Conservation (phyloP, 768 basidiomycete genomes). For the Pulveroboletus ravenelii region DNA sequence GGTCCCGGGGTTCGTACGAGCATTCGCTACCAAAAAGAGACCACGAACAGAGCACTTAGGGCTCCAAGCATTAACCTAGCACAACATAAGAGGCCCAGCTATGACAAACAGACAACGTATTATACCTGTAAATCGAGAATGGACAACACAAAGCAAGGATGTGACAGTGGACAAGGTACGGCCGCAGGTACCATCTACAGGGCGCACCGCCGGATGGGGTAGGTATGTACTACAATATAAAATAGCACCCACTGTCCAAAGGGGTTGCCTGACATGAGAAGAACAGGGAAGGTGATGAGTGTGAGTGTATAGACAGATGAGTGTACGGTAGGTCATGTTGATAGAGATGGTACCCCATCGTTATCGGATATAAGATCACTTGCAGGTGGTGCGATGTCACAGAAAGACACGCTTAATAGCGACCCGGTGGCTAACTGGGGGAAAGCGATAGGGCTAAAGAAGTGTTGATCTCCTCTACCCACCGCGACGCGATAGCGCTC, state of each 20-base stretch:
- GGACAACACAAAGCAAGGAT: not conserved
- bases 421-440: not conserved
- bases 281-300: not conserved
- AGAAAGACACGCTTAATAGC: not conserved
- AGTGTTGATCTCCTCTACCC: slow-evolving; percentile 39
- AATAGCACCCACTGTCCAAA: not conserved
- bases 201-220: not conserved
- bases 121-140: not conserved
- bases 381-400: not conserved
- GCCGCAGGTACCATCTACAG: not conserved
- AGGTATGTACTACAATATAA: not conserved
- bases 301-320: not conserved
- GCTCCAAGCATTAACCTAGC: not conserved
- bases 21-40: not conserved
- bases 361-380: not conserved
- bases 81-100: not conserved
- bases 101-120: not conserved
- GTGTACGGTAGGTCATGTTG: not conserved
- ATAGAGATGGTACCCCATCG: not conserved
- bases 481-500: slow-evolving; percentile 29
- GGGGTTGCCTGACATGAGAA: not conserved
- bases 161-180: not conserved
- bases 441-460: slow-evolving; percentile 21
- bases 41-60: not conserved
- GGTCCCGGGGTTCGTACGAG: not conserved